These are phyloP conservation scores for Dichomitus squalens DNA, from an alignment of 1,284 basidiomycete species.

Conservation along the genomic window DNA sequence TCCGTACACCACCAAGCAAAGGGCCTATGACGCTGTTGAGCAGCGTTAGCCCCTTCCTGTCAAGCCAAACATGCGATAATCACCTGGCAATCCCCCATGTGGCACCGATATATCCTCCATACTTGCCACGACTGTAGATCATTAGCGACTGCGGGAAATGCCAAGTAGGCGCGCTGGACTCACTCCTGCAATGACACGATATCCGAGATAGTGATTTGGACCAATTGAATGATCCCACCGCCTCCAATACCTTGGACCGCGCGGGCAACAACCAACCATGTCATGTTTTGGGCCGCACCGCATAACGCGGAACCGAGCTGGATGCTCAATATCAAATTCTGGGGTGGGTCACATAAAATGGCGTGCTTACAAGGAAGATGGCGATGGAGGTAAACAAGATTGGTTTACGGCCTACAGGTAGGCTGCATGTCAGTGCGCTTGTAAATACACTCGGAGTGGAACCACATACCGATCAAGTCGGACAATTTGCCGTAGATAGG, in stretches of 20 bases:
- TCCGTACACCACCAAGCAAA: conserved; percentile 67
- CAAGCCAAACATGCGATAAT: neutral
- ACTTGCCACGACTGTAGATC: conserved; percentile 66
- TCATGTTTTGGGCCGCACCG: conserved; percentile 80
- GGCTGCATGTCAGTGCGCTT: neutral
- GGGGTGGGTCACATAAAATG: neutral
- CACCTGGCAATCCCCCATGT: conserved; percentile 80
- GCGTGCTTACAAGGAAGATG: conserved; percentile 63
- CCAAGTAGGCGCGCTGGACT: conserved; percentile 28
- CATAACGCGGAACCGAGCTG: conserved; percentile 80
- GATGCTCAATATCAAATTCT: neutral
- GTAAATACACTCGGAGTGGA: neutral
- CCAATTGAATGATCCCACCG: conserved; percentile 70
- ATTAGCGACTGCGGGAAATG: neutral
- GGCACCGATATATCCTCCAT: conserved; percentile 71
- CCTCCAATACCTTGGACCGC: conserved; percentile 86
- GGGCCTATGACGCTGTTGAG: conserved; percentile 69
- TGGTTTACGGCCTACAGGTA: conserved; percentile 67
- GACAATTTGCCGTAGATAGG: conserved; percentile 80
- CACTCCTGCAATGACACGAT: conserved; percentile 78
- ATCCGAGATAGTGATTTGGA: conserved; percentile 78
- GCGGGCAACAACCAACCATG: conserved; percentile 71
- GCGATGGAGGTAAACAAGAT: conserved; percentile 70
- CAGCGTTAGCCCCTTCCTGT: conserved; percentile 2
- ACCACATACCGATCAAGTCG: conserved; percentile 50